phyloP scores from a whole-genome alignment of 1,284 basidiomycete species.

The Tausonia pullulans region DNA sequence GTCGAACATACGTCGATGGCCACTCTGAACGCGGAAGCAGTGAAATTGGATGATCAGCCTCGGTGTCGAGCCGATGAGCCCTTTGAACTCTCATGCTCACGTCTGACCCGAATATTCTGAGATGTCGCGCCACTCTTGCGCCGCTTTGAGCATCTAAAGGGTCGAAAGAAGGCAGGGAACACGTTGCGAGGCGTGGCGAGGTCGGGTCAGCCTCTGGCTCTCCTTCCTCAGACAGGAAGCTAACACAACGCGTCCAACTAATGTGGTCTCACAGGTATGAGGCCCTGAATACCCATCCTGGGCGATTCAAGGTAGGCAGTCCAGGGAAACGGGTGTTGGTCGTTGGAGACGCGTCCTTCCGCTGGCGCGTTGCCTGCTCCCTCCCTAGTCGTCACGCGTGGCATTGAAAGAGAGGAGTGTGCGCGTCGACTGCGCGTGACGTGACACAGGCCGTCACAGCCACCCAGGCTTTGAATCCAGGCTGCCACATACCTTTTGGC shows the following conservation, averaged over 20 bases:
- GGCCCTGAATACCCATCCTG: conserved; percentile 17
- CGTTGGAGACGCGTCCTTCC: neutral
- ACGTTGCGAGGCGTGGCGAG: too few relatives aligned
- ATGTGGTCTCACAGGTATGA: conserved; percentile 2
- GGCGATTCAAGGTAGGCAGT: neutral
- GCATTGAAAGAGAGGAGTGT: neutral
- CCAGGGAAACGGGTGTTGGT: neutral
- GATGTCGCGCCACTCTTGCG: conserved; percentile 64
- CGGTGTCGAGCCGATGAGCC: neutral
- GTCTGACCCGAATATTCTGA: conserved; percentile 71
- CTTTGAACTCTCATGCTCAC: conserved; percentile 20
- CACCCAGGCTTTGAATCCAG: neutral
- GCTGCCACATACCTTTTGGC: neutral
- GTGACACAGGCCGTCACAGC: neutral
- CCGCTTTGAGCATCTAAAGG: conserved; percentile 61
- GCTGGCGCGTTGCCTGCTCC: neutral
- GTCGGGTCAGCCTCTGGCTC: too few relatives aligned
- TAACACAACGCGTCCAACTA: neutral
- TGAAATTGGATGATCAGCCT: neutral
- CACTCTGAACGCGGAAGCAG: conserved; percentile 19
- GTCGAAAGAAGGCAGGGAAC: neutral
- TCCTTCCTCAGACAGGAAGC: neutral
- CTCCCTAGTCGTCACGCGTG: neutral
- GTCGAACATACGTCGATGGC: conserved; percentile 27
- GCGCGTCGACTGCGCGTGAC: neutral